Evolutionary conservation across 129 eudicot species (phyloP), one percentile per base, ranked within the genome.

Genomic region (Arctium minus): DNA sequence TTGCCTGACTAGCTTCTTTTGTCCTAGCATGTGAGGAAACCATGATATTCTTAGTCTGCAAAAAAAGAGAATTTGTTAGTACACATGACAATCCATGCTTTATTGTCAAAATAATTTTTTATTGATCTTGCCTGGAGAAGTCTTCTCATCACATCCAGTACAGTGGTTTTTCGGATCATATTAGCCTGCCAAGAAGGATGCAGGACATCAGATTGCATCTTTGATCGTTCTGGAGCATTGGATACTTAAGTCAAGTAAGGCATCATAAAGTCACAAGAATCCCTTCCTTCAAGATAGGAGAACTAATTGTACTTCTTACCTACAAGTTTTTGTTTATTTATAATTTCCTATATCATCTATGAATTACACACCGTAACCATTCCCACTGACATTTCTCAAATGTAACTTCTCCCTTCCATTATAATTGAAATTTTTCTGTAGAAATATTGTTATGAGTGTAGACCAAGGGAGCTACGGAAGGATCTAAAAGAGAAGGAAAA

Each of bases 81-180:
- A 86, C 33, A 89, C 81, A 35, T 40, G 35, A 50, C 67, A 31
- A 84, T 7, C 33, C 30, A 13, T 39, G 78, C 56, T 35, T 78
- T 70, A 56, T 56, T 1, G 6, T 38, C 7, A 79, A 83, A 81
- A 35, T n/a, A 78, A 1, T 5, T 0, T 42, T 72, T 77, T 77
- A 22, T 60, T 74, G 38, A 10, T 71, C 94, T 91, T 91, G 78
- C 99, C 96, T 96, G 99, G 65, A 96, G 97, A 89, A 96, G 99
- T 86, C 98, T 93, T 92, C 99, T 93, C 99, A 96, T 96, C 84
- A 96, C 99, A 84, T 96, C 99, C 48, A 96, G 88, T 7, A 96
- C 99, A 27, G 99, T 96, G 44, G 99, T 96, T 93, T 96, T 96
- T 12, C 98, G 98, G 70, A 96, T 93, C 81, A 96, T 90, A 88